phyloP scores from a whole-genome alignment of 768 basidiomycete genomes.

The Leccinum barrowsii region DNA sequence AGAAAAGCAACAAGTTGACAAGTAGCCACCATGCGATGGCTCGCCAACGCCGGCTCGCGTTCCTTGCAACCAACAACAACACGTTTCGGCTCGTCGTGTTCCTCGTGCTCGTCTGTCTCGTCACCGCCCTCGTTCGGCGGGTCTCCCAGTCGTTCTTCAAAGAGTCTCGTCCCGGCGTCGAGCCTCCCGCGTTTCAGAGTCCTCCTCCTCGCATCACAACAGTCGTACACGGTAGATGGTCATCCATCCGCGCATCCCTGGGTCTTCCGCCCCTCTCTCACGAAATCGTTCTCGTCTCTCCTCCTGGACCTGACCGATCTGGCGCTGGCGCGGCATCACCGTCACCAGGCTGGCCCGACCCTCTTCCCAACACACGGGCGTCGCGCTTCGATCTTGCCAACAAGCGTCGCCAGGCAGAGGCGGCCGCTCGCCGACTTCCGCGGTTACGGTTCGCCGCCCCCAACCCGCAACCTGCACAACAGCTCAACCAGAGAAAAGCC shows the following conservation, averaged over 20 bases:
- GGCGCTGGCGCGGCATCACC: background rate
- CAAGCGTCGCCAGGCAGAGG: constrained; percentile 8
- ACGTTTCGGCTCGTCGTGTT: constrained; percentile 14
- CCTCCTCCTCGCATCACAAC: background rate
- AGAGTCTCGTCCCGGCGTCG: constrained; percentile 6
- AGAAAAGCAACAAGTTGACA: background rate
- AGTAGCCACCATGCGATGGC: constrained; percentile 21
- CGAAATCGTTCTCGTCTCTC: background rate
- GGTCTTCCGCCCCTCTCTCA: constrained; percentile 26
- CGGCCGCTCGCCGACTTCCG: constrained; percentile 9
- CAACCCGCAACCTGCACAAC: background rate
- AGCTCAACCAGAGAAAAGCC: constrained; percentile 4
- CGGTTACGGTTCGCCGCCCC: constrained; percentile 24
- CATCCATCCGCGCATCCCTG: constrained; percentile 29
- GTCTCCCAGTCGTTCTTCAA: background rate
- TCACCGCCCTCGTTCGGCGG: constrained; percentile 18
- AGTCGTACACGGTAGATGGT: constrained; percentile 32
- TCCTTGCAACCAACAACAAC: constrained; percentile 15
- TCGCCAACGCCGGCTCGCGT: constrained; percentile 3
- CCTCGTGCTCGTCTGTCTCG: constrained; percentile 23
- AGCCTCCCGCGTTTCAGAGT: background rate
- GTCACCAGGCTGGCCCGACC: background rate
- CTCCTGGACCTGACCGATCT: background rate
- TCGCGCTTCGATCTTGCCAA: constrained; percentile 25
- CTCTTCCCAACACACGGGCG: constrained; percentile 5